Percentiles rank a stretch among this genome's conserved stretches.
Evolutionary conservation across 2,329 filamentous ascomycete species (phyloP).

Genomic region (Rutstroemia sp.): DNA sequence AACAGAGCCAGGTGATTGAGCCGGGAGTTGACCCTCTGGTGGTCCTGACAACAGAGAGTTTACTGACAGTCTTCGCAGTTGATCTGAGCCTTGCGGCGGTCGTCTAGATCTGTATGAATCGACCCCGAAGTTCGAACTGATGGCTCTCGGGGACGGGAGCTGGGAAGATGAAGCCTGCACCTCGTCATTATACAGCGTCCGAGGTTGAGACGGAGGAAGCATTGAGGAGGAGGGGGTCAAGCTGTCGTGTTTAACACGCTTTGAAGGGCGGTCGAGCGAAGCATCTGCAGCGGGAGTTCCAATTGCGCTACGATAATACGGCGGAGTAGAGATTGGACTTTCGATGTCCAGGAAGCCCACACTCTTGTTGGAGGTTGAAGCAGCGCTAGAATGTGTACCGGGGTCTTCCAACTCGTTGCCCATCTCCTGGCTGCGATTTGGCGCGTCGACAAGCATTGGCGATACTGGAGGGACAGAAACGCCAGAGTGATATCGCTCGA

Average conservation of each 20-base stretch:
- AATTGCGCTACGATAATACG: constrained; percentile 11
- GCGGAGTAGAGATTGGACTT: constrained; percentile 14
- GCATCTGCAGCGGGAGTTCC: constrained; percentile 4
- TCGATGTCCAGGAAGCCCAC: constrained; percentile 10
- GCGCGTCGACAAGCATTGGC: constrained; percentile 3
- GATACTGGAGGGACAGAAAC: constrained; percentile 8
- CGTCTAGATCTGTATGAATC: neutral
- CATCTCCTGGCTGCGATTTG: constrained; percentile 9
- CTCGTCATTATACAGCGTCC: neutral
- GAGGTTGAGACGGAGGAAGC: neutral
- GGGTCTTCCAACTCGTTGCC: constrained; percentile 18
- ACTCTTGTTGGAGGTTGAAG: constrained; percentile 13
- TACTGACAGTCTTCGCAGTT: constrained; percentile 52
- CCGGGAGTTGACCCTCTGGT: constrained; percentile 22
- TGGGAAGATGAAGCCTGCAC: neutral
- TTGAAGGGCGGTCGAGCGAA: constrained; percentile 14
- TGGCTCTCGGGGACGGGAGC: no score
- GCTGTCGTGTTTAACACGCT: constrained; percentile 19
- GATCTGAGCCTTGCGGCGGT: constrained; percentile 14
- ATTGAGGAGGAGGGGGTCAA: neutral
- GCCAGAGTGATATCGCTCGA: constrained; percentile 18
- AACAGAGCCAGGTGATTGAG: neutral
- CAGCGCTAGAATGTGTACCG: constrained; percentile 13
- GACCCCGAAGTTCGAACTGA: neutral
- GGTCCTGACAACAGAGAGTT: constrained; percentile 54